phyloP scores from a whole-genome alignment of 2,329 filamentous ascomycete species.

The Colletotrichum sp. region DNA sequence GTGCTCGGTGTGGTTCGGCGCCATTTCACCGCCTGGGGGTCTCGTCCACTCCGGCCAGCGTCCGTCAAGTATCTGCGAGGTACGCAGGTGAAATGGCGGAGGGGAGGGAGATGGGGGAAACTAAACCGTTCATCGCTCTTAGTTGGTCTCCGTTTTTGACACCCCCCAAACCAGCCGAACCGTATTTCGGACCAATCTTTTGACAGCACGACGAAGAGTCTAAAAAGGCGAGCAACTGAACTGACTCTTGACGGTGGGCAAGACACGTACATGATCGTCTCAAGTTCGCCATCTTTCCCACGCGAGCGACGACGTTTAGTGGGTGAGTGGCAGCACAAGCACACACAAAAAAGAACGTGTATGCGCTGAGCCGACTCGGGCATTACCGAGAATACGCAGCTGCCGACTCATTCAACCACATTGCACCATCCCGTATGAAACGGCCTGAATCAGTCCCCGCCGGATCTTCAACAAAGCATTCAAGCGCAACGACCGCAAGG shows the following conservation, averaged over 20 bases:
- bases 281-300: background rate
- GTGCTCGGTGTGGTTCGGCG: conserved; percentile 20
- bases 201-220: background rate
- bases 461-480: background rate
- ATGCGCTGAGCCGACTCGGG: background rate
- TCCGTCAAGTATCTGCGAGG: background rate
- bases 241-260: background rate
- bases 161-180: background rate
- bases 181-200: background rate
- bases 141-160: background rate
- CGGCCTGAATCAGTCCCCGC: conserved; percentile 13
- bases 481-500: background rate
- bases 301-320: background rate
- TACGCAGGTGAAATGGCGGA: background rate
- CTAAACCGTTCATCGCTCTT: background rate
- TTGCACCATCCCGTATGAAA: conserved; percentile 12
- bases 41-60: background rate
- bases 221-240: background rate
- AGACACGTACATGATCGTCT: conserved; percentile 10
- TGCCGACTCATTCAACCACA: background rate
- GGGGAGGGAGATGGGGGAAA: background rate
- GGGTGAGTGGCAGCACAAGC: background rate
- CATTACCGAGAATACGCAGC: background rate
- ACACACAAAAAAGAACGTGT: background rate
- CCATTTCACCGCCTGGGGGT: conserved; percentile 6